Base-by-base conservation (phyloP, 2,329 filamentous ascomycete species). In the Fusarium musae region DNA sequence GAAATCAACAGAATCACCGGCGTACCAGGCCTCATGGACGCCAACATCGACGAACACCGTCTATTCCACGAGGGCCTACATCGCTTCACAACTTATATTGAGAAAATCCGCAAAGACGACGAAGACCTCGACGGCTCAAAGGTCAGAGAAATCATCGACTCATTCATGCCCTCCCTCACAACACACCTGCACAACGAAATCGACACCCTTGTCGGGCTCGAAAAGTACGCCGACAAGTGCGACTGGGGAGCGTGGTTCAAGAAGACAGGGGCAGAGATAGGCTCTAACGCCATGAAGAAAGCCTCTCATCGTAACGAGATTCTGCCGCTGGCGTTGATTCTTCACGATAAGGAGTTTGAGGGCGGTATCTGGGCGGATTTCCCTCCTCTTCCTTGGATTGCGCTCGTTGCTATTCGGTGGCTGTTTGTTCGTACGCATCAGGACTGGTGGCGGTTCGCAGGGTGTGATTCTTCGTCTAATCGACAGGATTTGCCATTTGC, bases 171-270 rank as follows among this genome's bases (percentile, higher is more conserved):
- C 2, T 68, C 70, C 8, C 69, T 86, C 60, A 70, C 73, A 42
- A 58, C 77, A 40, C 85, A 86, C 68, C 73, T 86, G 16, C 70
- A 68, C 6, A 79, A 83, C 11, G 84, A 86, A 70, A 82, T 86
- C 47, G 73, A 75, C 39, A 79, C 80, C 43, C 79, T 86, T 21
- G 54, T 82, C 43, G 75, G 56, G 2, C 72, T 85, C 21, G 73
- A 76, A 11, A 74, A 79, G 59, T 83, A 80, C 53, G 79, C 79
- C 32, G 80, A 81, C 34, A 78, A 78, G 46, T 75, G 78, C 40
- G 79, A 83, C 65, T 84, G 81, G 81, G 76, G 68, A 26, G 64
- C 39, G 36, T 82, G 79, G 77, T 79, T 78, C 60, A 70, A 72
- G 37, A 70, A 75, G 52, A 69, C 57, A 52, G 66, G 69, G 28